These are phyloP conservation scores for Starmerella sp. DNA, from an alignment of 805 yeast species.

Conservation along the genomic window DNA sequence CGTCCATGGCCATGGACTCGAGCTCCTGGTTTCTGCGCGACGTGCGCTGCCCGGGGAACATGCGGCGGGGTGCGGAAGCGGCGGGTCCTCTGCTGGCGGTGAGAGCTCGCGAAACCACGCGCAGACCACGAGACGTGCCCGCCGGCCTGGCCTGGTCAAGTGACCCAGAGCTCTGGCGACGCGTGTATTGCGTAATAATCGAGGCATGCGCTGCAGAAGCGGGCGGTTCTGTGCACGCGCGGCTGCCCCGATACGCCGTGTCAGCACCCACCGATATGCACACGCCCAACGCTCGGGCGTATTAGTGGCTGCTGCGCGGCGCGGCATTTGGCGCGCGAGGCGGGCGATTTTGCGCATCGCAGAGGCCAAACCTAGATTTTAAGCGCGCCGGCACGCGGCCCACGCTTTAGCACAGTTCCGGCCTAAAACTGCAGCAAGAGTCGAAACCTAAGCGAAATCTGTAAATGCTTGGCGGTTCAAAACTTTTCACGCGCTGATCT, in stretches of 20 bases:
- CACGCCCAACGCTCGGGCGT: too few relatives aligned
- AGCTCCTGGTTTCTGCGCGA: conserved; percentile 12
- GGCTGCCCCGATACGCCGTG: background rate
- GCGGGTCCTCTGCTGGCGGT: background rate
- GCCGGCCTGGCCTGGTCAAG: background rate
- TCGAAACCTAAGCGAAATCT: too few relatives aligned
- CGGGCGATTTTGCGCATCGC: too few relatives aligned
- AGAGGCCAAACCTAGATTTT: too few relatives aligned
- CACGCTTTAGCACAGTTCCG: too few relatives aligned
- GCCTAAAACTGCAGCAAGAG: too few relatives aligned
- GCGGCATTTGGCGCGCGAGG: too few relatives aligned
- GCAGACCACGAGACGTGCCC: background rate
- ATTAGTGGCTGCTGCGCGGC: too few relatives aligned
- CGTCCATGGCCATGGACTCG: conserved; percentile 7
- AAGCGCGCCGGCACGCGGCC: too few relatives aligned
- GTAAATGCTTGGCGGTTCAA: too few relatives aligned
- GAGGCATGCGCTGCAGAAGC: background rate
- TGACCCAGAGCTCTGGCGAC: conserved; percentile 5
- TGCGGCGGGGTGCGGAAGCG: background rate
- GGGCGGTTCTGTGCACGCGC: background rate
- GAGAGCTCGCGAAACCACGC: background rate
- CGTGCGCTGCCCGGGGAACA: conserved; percentile 16
- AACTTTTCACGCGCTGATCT: too few relatives aligned
- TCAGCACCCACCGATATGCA: background rate
- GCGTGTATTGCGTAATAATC: conserved; percentile 2